These are phyloP conservation scores for Auriscalpium orientale DNA, from an alignment of 768 basidiomycete species.

Conservation along the genomic window DNA sequence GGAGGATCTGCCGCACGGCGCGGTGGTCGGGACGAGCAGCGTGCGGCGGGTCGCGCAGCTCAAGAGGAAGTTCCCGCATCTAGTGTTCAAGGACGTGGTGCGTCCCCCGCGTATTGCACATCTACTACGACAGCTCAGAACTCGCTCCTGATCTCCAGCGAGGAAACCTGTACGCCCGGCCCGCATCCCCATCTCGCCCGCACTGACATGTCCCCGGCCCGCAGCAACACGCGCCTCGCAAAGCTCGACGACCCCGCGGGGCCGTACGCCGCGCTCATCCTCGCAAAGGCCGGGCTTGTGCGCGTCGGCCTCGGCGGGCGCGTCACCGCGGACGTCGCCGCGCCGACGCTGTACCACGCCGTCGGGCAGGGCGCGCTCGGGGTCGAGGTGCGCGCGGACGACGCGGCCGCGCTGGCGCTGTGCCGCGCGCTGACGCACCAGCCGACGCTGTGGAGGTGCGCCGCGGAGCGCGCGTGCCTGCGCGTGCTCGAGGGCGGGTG, in stretches of 20 bases:
- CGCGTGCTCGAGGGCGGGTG: conserved; percentile 94
- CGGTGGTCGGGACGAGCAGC: conserved; percentile 92
- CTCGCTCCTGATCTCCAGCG: conserved; percentile 37
- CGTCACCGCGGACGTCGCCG: conserved; percentile 61
- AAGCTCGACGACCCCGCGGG: conserved; percentile 84
- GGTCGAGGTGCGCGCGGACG: conserved; percentile 73
- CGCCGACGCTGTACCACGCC: conserved; percentile 77
- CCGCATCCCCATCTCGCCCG: not conserved
- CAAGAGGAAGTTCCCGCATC: conserved; percentile 62
- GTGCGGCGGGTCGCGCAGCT: conserved; percentile 90
- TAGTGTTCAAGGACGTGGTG: conserved; percentile 86
- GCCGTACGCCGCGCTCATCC: conserved; percentile 80
- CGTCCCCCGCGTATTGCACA: conserved; percentile 28
- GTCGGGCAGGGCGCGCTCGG: conserved; percentile 93
- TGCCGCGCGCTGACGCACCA: conserved; percentile 67
- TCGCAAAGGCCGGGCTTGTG: conserved; percentile 88
- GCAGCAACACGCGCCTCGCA: conserved; percentile 78
- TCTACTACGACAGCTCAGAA: not conserved
- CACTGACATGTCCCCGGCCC: not conserved
- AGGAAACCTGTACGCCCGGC: conserved; percentile 72
- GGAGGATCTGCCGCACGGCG: conserved; percentile 79
- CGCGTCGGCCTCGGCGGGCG: conserved; percentile 71
- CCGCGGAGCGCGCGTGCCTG: conserved; percentile 83
- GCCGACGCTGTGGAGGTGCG: conserved; percentile 67
- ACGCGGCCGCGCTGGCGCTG: conserved; percentile 50